A percentile compares a stretch with the other conserved stretches of the same genome.
Conservation (phyloP, 2,329 filamentous ascomycete species). For the Huntiella omanensis region DNA sequence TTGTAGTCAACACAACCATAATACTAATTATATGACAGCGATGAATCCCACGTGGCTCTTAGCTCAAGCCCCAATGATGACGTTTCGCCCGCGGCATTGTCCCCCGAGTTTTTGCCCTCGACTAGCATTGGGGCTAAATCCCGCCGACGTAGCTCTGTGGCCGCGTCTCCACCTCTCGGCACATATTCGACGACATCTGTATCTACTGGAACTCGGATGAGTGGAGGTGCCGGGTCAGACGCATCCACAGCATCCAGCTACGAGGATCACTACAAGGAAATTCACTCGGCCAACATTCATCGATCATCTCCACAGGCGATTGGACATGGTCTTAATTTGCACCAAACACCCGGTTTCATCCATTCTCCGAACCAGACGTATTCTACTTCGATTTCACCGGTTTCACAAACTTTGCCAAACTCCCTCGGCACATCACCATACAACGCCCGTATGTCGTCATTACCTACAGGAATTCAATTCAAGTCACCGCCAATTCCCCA, state of each 20-base stretch:
- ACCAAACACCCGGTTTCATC: neutral
- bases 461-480: constrained; percentile 20
- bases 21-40: neutral
- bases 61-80: neutral
- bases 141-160: constrained; percentile 14
- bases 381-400: neutral
- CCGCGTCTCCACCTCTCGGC: constrained; percentile 28
- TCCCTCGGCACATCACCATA: constrained; percentile 26
- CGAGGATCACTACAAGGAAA: constrained; percentile 13
- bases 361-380: constrained; percentile 19
- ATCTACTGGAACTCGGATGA: constrained; percentile 28
- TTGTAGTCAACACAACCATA: too few species aligned
- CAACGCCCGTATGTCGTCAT: constrained; percentile 26
- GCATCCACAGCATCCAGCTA: neutral
- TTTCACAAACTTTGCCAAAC: neutral
- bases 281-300: constrained; percentile 22
- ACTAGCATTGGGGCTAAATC: neutral
- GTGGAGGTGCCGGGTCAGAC: constrained; percentile 22
- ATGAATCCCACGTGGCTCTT: neutral
- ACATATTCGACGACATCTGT: constrained; percentile 30
- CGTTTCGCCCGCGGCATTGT: constrained; percentile 3
- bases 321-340: neutral
- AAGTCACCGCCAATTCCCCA: constrained; percentile 42
- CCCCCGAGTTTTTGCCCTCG: neutral
- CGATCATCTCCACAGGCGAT: constrained; percentile 28